Evolutionary conservation across 2,329 filamentous ascomycete genomes (phyloP).

Genomic region (Tetracladium maxilliforme): DNA sequence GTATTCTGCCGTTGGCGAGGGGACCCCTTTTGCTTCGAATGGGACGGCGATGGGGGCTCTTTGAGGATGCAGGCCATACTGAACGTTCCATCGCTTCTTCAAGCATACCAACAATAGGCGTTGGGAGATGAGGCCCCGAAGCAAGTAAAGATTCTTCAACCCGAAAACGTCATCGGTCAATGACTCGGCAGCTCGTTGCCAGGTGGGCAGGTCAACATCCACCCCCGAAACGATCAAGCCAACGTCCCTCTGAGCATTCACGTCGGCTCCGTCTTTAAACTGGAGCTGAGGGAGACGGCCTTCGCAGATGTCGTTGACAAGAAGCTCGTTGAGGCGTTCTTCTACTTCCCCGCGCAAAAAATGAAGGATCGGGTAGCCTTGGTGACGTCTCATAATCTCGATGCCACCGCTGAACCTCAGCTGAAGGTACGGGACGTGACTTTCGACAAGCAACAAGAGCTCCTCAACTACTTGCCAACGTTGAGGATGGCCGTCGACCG

Average conservation of each 20-base stretch:
- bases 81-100: conserved; percentile 42
- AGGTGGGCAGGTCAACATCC: too few relatives aligned
- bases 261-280: conserved; percentile 8
- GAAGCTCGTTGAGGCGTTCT: conserved; percentile 12
- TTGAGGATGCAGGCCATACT: conserved; percentile 40
- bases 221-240: too few relatives aligned
- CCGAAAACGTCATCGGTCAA: conserved; percentile 17
- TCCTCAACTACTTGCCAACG: conserved; percentile 19
- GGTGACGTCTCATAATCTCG: conserved; percentile 19
- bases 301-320: conserved; percentile 17
- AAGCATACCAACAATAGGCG: conserved; percentile 33
- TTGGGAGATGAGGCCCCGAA: conserved; percentile 48
- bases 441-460: conserved; percentile 14
- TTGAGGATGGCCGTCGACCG: conserved; percentile 20
- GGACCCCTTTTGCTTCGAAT: conserved; percentile 49
- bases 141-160: conserved; percentile 30
- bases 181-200: conserved; percentile 7
- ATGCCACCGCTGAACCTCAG: conserved; percentile 22
- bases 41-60: conserved; percentile 51
- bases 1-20: conserved; percentile 47
- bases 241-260: too few relatives aligned
- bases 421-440: conserved; percentile 17
- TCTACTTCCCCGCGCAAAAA: conserved; percentile 26
- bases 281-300: conserved; percentile 17
- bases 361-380: conserved; percentile 29